A percentile compares a stretch with the other conserved stretches of the same genome.
phyloP scores from a whole-genome alignment of 139 green algal species.

The Coelastrella sp. region DNA sequence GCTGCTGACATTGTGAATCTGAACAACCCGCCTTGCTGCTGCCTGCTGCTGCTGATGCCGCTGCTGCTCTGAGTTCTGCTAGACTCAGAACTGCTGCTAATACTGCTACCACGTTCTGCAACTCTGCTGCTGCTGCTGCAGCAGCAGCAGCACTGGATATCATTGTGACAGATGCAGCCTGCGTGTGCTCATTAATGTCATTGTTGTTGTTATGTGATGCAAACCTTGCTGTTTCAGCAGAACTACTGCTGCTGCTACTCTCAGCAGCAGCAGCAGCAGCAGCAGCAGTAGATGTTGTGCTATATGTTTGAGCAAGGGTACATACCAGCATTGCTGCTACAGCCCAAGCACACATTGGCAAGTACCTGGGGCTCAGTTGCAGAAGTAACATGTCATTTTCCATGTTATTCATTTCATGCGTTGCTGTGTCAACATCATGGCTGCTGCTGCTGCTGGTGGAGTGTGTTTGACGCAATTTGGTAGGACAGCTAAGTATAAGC shows the following conservation, averaged over 20 bases:
- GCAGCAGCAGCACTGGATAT: no score
- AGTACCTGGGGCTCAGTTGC: neutral
- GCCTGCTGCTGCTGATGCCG: slow-evolving; percentile 5
- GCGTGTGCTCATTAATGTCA: no score
- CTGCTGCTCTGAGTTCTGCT: neutral
- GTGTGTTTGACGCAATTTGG: neutral
- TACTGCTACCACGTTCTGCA: neutral
- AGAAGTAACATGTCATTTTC: neutral
- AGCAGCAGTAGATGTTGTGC: neutral
- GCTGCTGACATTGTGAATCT: neutral
- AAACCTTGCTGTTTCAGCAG: no score
- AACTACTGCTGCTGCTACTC: neutral
- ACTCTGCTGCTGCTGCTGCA: slow-evolving; percentile 25
- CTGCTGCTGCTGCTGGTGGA: neutral
- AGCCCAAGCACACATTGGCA: slow-evolving; percentile 21
- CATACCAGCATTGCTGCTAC: slow-evolving; percentile 25
- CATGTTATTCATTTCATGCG: neutral
- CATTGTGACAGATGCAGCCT: no score
- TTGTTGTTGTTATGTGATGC: no score
- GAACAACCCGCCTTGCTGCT: no score
- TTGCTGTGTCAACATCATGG: neutral
- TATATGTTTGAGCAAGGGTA: neutral
- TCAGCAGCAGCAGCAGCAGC: neutral
- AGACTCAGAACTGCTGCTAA: neutral
- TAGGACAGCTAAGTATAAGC: neutral